A percentile compares a stretch with the other conserved stretches of the same genome.
Evolutionary conservation across 495 filamentous ascomycete species (phyloP).

Genomic region (Aspergillus funiculosus): DNA sequence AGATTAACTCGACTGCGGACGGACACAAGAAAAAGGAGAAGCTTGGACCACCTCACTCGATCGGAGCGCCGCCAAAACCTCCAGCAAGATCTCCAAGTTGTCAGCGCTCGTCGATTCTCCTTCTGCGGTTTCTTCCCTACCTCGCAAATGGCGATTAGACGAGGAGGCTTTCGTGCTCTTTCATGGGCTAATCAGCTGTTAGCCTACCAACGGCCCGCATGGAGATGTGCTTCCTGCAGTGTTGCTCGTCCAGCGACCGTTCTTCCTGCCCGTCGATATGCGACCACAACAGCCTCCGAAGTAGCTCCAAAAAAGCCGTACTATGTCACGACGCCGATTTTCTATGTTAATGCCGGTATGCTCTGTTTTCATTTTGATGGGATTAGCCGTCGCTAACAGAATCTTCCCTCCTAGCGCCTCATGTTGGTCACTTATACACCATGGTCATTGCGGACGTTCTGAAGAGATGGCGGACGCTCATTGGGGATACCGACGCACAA

Average conservation of each 20-base stretch:
- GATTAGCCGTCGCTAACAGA: constrained; percentile 15
- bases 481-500: constrained; percentile 59
- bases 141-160: constrained; percentile 31
- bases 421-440: constrained; percentile 91
- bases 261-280: constrained; percentile 28
- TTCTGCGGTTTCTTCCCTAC: constrained; percentile 7
- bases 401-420: constrained; percentile 57
- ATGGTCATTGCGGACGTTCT: constrained; percentile 87
- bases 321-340: constrained; percentile 95
- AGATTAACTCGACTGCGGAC: neutral
- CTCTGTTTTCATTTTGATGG: neutral
- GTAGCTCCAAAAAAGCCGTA: constrained; percentile 64
- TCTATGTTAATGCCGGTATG: constrained; percentile 96
- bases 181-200: constrained; percentile 30
- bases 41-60: constrained; percentile 42
- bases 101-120: constrained; percentile 19
- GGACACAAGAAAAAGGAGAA: constrained; percentile 24
- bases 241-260: constrained; percentile 13
- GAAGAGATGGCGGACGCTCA: constrained; percentile 84
- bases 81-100: constrained; percentile 21
- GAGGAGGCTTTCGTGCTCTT: constrained; percentile 28
- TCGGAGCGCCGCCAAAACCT: no score
- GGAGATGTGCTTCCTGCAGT: constrained; percentile 31
- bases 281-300: constrained; percentile 25
- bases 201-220: constrained; percentile 22